Base-by-base conservation (phyloP, 2,329 filamentous ascomycete species). In the Monilinia polystroma region DNA sequence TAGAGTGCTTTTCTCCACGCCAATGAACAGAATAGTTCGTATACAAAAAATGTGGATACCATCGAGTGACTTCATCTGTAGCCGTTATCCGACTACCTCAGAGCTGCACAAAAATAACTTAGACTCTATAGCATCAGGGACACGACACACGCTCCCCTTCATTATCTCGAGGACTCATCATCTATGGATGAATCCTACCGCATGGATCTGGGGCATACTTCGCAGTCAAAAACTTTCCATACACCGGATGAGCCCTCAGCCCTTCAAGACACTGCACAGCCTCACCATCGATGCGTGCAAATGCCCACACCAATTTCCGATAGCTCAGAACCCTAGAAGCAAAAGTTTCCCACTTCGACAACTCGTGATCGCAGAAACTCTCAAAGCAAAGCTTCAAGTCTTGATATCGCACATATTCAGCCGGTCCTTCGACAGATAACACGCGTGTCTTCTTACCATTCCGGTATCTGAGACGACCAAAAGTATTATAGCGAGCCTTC, bases 141-240 rank as follows among this genome's bases (percentile, higher is more conserved):
- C 23, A 23, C 23, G 23, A 23, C 23, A 23, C 23, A 23, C 1
- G 23, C 23, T 16, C 4, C 20, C 4, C 14, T 12, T 16, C 32
- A 55, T 1, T 1, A 5, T 55, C 23, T 3, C 1, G 4, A 38
- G 18, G 0, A 38, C 3, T 0, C 6, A 7, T 5, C 20, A n/a
- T 20, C 32, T 55, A 55, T 55, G 20, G 20, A 38, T 38, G n/a
- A 7, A 55, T 23, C 2, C 10, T n/a, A n/a, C 20, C 45, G 18
- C 58, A 60, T 20, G 45, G 20, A 38, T 51, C 58, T 4, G 58
- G n/a, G 0, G n/a, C 58, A 26, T 51, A 51, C 0, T 20, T 7
- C 4, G 51, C 45, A 6, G n/a, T 26, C 45, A 38, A 60, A 23
- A 23, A 7, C 5, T 35, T 23, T 18, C 29, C 43, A 26, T 38